Evolutionary conservation across 116 monocot species (phyloP).

Genomic region (Papilionanthe hybrid): DNA sequence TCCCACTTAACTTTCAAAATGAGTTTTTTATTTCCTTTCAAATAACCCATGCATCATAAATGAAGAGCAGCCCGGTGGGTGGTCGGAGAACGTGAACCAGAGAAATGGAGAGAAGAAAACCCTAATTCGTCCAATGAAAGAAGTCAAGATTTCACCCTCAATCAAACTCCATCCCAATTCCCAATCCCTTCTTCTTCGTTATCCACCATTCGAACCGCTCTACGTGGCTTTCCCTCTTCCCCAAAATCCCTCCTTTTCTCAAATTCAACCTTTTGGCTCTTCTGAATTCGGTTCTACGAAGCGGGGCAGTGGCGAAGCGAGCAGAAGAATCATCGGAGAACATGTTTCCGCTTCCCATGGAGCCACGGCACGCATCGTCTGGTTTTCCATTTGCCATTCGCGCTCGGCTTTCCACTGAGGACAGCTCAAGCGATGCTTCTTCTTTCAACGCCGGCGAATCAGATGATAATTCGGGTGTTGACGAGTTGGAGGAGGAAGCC

Average conservation of each 20-base stretch:
- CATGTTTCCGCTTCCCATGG: neutral
- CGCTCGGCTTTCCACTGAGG: conserved; percentile 3
- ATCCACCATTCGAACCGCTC: neutral
- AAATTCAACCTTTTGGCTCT: neutral
- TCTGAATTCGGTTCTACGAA: neutral
- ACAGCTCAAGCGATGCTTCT: conserved; percentile 4
- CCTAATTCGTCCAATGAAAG: too few relatives aligned
- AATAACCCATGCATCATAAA: too few relatives aligned
- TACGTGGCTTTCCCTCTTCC: neutral
- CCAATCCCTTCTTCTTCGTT: neutral
- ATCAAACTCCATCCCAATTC: neutral
- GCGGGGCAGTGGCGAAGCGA: too few relatives aligned
- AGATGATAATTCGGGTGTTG: neutral
- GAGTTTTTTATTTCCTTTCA: too few relatives aligned
- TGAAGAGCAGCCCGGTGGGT: too few relatives aligned
- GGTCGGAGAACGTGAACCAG: too few relatives aligned
- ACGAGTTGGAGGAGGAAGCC: conserved; percentile 5
- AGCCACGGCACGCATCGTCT: neutral
- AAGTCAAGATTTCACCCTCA: neutral
- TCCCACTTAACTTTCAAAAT: too few relatives aligned
- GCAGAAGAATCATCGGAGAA: too few relatives aligned
- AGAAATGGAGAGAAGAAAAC: too few relatives aligned
- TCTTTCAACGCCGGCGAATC: neutral
- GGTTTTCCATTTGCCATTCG: neutral
- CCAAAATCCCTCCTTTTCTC: neutral